phyloP scores from a whole-genome alignment of 2,329 filamentous ascomycete genomes.

The Penicillium sp. region DNA sequence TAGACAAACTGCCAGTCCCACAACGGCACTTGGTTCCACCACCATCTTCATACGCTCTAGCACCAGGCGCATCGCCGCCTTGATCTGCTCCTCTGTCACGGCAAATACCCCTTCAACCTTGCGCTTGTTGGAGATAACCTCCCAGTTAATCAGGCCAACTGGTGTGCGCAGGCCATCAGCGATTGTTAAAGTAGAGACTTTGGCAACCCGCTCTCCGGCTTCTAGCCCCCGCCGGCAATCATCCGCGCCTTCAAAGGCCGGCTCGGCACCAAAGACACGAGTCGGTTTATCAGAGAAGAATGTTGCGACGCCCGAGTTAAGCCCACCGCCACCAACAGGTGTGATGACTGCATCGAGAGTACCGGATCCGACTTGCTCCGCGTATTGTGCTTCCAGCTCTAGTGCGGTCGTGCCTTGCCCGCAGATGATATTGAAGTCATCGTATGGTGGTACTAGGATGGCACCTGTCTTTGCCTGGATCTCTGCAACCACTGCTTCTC shows the following conservation, averaged over 20 bases:
- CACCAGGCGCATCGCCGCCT: slow-evolving; percentile 73
- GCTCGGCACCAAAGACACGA: slow-evolving; percentile 84
- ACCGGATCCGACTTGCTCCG: slow-evolving; percentile 50
- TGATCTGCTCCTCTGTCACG: slow-evolving; percentile 83
- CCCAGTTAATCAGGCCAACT: slow-evolving; percentile 76
- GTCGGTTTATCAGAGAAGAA: slow-evolving; percentile 71
- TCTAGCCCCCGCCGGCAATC: slow-evolving; percentile 75
- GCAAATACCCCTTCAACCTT: slow-evolving; percentile 73
- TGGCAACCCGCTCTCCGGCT: slow-evolving; percentile 65
- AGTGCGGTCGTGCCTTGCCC: slow-evolving; percentile 90
- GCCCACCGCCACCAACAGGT: slow-evolving; percentile 85
- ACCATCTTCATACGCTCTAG: slow-evolving; percentile 89
- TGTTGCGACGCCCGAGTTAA: slow-evolving; percentile 82
- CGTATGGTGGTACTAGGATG: slow-evolving; percentile 83
- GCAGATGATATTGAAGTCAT: slow-evolving; percentile 88
- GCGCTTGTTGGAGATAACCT: slow-evolving; percentile 70
- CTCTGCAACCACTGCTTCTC: slow-evolving; percentile 74
- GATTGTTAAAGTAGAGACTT: slow-evolving; percentile 77
- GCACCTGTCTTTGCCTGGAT: slow-evolving; percentile 75
- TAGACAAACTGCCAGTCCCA: slow-evolving; percentile 79
- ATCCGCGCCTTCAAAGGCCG: slow-evolving; percentile 79
- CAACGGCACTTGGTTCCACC: slow-evolving; percentile 84
- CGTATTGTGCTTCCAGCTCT: slow-evolving; percentile 78
- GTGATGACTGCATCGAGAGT: slow-evolving; percentile 73
- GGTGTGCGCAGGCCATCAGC: slow-evolving; percentile 89